phyloP scores from a whole-genome alignment of 768 basidiomycete species.

The Rhodosporidiobolus sp. region DNA sequence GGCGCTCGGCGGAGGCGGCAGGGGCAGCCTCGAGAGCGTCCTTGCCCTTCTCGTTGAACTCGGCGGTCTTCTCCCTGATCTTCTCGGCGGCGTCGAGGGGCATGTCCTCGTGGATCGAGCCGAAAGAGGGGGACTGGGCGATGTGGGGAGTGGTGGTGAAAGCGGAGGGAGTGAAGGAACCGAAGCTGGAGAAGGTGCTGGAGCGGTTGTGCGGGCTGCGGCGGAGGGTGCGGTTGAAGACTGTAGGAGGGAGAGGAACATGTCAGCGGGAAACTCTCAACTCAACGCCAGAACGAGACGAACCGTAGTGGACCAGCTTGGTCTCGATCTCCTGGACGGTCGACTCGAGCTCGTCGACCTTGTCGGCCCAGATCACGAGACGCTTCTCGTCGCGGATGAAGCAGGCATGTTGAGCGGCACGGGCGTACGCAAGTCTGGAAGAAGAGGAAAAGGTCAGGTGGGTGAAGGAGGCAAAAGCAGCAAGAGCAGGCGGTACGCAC shows the following conservation, averaged over 20 bases:
- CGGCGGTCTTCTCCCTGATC: neutral
- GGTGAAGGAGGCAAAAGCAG: too few relatives aligned
- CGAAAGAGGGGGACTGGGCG: neutral
- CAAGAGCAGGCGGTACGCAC: neutral
- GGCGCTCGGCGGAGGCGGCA: neutral
- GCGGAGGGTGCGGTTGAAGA: neutral
- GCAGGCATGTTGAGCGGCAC: conserved; percentile 49
- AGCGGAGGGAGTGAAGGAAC: neutral
- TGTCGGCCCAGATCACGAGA: conserved; percentile 50
- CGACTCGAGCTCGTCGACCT: conserved; percentile 47
- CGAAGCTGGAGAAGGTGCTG: neutral
- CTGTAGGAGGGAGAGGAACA: neutral
- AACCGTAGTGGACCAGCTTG: conserved; percentile 7
- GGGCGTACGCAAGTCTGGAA: conserved; percentile 40
- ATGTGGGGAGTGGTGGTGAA: neutral
- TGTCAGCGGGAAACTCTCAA: neutral
- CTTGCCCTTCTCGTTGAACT: neutral
- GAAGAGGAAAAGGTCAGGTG: neutral
- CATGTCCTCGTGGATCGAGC: neutral
- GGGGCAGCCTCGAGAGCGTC: neutral
- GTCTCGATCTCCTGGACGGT: conserved; percentile 41
- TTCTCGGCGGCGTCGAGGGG: neutral
- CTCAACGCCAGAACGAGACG: too few relatives aligned
- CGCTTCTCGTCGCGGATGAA: conserved; percentile 47
- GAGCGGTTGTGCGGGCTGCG: neutral